Base-by-base conservation (phyloP, 495 filamentous ascomycete genomes). In the Ascodesmis nigricans region DNA sequence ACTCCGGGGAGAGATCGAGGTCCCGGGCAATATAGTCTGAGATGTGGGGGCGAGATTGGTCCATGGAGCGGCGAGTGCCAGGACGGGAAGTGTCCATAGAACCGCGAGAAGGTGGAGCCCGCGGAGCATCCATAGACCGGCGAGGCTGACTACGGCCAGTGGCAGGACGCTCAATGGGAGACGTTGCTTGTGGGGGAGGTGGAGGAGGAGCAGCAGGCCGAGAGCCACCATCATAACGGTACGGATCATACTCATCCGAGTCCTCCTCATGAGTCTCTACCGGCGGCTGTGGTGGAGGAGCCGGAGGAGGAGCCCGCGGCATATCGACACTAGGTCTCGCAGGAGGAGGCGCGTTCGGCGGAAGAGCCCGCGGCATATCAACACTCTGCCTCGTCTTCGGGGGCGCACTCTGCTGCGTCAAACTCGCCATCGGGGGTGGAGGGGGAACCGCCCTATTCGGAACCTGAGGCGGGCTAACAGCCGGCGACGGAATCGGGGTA, bases 1-100 rank as follows among this genome's bases (percentile, higher is more conserved):
- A 75, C 35, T 62, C 58, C 6, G 23, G 6, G 5, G 65, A 69
- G 20, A 95, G 60, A 47, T 95, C 84, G 42, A 93, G 55, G 31
- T 93, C 82, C 36, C 67, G 71, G 32, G 87, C 87, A 41, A 95
- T 78, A 51, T 63, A 87, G 5, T 78, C 73, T 24, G 68, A 67
- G 4, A 30, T 33, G 31, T 33, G 28, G 10, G 49, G 49, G 3
- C 49, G 39, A 14, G 25, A 23, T 32, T 47, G 48, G 31, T 91
- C 84, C 41, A 71, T 61, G 17, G 67, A 71, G 3, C 68, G 62
- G 21, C 74, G 65, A 21, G 43, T 39, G 11, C 33, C 33, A 2
- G 31, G 32, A 2, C 47, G 37, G 10, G 60, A 42, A 22, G 65
- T 57, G 42, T 97, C 87, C 44, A 76, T 69, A 14, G 84, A 93